Conservation (phyloP, 495 filamentous ascomycete genomes). For the Neurospora sp. region DNA sequence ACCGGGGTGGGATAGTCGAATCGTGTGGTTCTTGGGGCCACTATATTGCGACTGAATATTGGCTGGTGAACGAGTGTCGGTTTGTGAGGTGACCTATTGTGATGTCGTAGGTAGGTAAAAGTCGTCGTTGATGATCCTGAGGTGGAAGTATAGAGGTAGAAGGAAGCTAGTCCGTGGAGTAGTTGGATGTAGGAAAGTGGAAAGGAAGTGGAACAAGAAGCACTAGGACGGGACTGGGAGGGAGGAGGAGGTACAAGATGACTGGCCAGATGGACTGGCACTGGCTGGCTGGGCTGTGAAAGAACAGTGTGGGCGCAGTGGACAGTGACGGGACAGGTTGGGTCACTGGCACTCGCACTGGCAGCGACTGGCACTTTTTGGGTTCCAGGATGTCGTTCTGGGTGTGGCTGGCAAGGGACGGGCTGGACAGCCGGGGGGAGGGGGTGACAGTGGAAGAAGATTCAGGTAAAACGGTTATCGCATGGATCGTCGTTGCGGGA, state of each 20-base stretch:
- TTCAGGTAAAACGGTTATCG: not conserved
- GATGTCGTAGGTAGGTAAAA: not conserved
- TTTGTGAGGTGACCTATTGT: not conserved
- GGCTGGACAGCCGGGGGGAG: not conserved
- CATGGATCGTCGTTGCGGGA: not conserved
- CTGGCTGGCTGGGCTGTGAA: not conserved
- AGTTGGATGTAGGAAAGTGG: not conserved
- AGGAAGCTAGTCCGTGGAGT: not conserved
- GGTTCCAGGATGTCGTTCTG: not conserved
- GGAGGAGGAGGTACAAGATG: slow-evolving; percentile 1
- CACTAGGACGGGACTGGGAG: not conserved
- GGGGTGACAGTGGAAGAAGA: not conserved
- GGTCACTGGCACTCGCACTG: not conserved
- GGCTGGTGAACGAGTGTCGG: not conserved
- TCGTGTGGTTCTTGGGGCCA: not conserved
- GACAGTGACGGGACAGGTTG: not conserved
- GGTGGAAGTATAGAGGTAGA: not conserved
- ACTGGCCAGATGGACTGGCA: not conserved
- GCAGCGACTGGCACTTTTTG: not conserved
- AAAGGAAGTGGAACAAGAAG: not conserved
- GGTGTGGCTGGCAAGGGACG: not conserved
- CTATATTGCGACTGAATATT: not conserved
- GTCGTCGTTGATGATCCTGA: not conserved
- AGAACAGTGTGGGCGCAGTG: not conserved
- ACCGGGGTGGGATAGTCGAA: not conserved